A percentile compares a stretch with the other conserved stretches of the same genome.
Conservation (phyloP, 2,329 filamentous ascomycete species). For the Epichloe hybrida region DNA sequence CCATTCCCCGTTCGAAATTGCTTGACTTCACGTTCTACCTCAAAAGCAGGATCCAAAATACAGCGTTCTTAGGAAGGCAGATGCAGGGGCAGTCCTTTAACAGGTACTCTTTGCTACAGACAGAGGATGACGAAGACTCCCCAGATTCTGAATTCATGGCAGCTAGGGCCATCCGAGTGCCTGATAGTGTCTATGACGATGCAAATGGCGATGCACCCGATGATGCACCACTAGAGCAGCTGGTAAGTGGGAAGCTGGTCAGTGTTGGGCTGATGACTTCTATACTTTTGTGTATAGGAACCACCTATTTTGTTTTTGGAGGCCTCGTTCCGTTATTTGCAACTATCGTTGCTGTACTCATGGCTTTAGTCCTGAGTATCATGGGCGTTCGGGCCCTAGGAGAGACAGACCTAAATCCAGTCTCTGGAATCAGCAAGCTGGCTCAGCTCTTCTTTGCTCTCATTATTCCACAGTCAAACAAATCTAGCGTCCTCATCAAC, state of each 20-base stretch:
- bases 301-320: conserved; percentile 75
- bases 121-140: not conserved
- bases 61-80: not conserved
- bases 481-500: conserved; percentile 87
- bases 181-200: not conserved
- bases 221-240: conserved; percentile 74
- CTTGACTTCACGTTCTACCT: conserved; percentile 5
- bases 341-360: conserved; percentile 64
- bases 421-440: conserved; percentile 91
- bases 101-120: conserved; percentile 13
- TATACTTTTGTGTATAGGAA: conserved; percentile 63
- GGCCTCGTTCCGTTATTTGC: conserved; percentile 66
- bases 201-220: conserved; percentile 36
- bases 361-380: conserved; percentile 67
- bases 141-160: not conserved
- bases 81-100: conserved; percentile 3
- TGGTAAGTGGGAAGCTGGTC: conserved; percentile 60
- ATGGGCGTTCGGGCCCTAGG: conserved; percentile 57
- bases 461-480: conserved; percentile 66
- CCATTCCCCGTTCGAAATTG: conserved; percentile 23
- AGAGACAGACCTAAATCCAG: conserved; percentile 89
- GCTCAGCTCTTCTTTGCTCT: conserved; percentile 92
- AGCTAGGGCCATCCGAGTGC: not conserved
- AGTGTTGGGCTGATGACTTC: conserved; percentile 63
- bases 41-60: not conserved